Evolutionary conservation across 371 early-diverging fungal genomes (phyloP), one percentile per base, ranked within the genome.

Genomic region (Mucor indicus): DNA sequence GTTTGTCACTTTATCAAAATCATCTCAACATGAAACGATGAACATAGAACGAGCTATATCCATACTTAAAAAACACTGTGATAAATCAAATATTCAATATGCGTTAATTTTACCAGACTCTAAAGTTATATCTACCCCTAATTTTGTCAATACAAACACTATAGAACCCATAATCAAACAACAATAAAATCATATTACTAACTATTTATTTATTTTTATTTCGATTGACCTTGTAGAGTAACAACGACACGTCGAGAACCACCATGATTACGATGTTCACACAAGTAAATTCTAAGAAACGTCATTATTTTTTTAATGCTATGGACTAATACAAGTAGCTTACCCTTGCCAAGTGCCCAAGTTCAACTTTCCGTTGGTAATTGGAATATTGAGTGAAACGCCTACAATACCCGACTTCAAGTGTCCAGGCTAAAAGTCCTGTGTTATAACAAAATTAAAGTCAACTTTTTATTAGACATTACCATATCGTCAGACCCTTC

Each of bases 331-430:
- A n/a, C 22, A 23, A 38, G 4, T 16, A 10, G 8, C 69, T 72
- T 78, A 83, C 87, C 95, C 96, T 75, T 92, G 92, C 92, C 92
- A 92, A n/a, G 85, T 89, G n/a, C 91, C 92, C 10, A 90, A 68
- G 17, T 82, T 86, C 13, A 96, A 62, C 23, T 66, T 62, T 1
- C 95, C 94, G 29, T 91, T 75, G 8, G 77, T 77, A 33, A 96
- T 86, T 1, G 96, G 96, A 35, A 96, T 89, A 53, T 85, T 90
- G 19, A 96, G 74, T 1, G 91, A 90, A 0, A 82, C 88, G 20
- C 96, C 96, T 36, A 95, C 64, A 21, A 95, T 61, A 11, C 88
- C 84, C 29, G 82, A 77, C 65, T 95, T 96, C 32, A 93, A 72
- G 62, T 96, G 96, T 0, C 89, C 94, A 27, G 94, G 92, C 87